Evolutionary conservation across 2,329 filamentous ascomycete genomes (phyloP), one percentile per base, ranked within the genome.

Genomic region (Aspergillus versicolor): DNA sequence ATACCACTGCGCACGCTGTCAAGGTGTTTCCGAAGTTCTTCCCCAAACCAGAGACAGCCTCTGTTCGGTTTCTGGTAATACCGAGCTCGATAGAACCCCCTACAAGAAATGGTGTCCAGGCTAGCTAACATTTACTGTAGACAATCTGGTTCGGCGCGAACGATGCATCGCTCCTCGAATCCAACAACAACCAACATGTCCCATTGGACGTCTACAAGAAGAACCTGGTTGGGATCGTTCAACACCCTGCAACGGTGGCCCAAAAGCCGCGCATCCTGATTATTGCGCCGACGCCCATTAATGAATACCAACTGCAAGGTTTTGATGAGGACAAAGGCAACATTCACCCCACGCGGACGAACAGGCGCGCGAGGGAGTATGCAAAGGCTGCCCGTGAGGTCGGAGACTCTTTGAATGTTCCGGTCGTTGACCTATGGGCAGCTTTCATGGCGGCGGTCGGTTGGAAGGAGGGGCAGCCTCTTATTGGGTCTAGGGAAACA

Each of bases 141-240:
- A 79, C 89, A 40, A 76, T 96, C 57, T 88, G 96, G 63, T 87
- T 97, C 59, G 94, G 94, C 17, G 91, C 94, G 65, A 97, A 99
- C 70, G 94, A 97, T 74, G 88, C 93, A 3, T 87, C 87, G 54
- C 73, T 95, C 3, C 82, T 85, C 3, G 77, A 83, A 38, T 86
- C 84, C 50, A 79, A 80, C 9, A 57, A 52, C 27, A 21, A 32
- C 3, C 94, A 97, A 74, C 86, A 93, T 71, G 84, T 97, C 7
- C 84, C 90, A 1, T 74, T 96, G n/a, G 82, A 87, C 1, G 76
- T 85, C 59, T 97, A 91, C 78, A 86, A 84, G 70, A 75, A 82
- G 54, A 95, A 96, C 68, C 75, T 96, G 47, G 80, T 74, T 61
- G 79, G 78, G 24, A 91, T 97, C 64, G 77, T 95, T 66, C 85